Evolutionary conservation across 2,329 filamentous ascomycete species (phyloP).

Genomic region (Alternaria infectoria): DNA sequence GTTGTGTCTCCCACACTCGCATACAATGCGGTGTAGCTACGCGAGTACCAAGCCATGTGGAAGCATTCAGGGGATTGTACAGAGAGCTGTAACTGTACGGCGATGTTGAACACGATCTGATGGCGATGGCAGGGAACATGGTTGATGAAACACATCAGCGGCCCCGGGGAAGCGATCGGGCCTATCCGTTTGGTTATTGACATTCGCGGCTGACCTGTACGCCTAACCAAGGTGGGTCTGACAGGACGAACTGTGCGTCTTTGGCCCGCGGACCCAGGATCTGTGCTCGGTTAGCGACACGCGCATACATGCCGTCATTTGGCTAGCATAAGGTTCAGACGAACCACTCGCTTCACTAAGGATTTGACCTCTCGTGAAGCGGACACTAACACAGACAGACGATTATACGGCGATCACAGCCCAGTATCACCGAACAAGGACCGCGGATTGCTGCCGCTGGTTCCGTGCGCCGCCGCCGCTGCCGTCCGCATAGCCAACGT

Average conservation of each 20-base stretch:
- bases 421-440: constrained; percentile 15
- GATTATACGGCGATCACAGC: constrained; percentile 7
- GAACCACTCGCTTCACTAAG: constrained; percentile 3
- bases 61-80: not conserved
- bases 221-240: constrained; percentile 13
- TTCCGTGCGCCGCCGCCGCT: constrained; percentile 19
- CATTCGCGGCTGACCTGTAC: not conserved
- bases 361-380: not conserved
- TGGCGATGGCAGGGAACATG: constrained; percentile 15
- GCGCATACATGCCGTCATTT: constrained; percentile 2
- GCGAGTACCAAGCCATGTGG: not conserved
- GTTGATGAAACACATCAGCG: constrained; percentile 12
- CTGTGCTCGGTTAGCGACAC: not conserved
- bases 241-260: constrained; percentile 15
- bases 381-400: not conserved
- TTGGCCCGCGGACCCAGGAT: constrained; percentile 6
- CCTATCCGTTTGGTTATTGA: constrained; percentile 16
- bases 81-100: constrained; percentile 8
- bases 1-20: not conserved
- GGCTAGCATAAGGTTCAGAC: constrained; percentile 7
- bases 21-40: constrained; percentile 4
- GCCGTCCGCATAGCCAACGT: constrained; percentile 3
- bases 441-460: constrained; percentile 15
- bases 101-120: constrained; percentile 11
- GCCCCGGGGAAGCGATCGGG: constrained; percentile 10